Percentiles rank a stretch among this genome's conserved stretches.
Conservation (phyloP, 2,329 filamentous ascomycete genomes). For the Cercospora brassicicola region DNA sequence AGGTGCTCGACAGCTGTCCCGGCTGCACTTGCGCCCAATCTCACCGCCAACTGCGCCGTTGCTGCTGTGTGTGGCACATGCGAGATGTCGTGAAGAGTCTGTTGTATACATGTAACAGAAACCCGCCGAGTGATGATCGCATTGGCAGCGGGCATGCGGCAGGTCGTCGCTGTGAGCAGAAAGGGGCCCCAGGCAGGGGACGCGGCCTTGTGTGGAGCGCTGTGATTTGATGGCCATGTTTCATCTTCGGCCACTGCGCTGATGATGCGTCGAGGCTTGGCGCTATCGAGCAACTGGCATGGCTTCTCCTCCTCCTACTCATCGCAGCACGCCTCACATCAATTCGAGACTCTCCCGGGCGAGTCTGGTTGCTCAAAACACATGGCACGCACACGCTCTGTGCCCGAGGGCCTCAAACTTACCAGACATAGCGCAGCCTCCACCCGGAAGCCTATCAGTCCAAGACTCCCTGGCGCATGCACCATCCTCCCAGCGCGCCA, state of each 20-base stretch:
- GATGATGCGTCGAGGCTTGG: neutral
- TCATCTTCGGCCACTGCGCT: neutral
- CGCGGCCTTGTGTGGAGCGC: neutral
- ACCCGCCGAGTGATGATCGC: neutral
- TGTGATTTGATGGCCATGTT: neutral
- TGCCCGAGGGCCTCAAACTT: neutral
- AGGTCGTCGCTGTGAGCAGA: neutral
- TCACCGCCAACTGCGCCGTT: neutral
- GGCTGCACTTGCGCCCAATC: neutral
- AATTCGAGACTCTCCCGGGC: neutral
- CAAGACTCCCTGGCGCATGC: neutral
- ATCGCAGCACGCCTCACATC: neutral
- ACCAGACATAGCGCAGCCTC: neutral
- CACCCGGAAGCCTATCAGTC: neutral
- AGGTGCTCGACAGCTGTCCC: neutral
- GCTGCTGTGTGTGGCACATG: neutral
- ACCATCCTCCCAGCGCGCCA: neutral
- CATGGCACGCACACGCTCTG: neutral
- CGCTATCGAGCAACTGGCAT: neutral
- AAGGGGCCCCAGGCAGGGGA: neutral
- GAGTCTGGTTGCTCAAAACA: neutral
- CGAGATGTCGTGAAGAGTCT: neutral
- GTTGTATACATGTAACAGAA: neutral
- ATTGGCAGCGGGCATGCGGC: neutral
- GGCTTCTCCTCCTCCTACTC: neutral